These are phyloP conservation scores for Dipteronia sinensis DNA, from an alignment of 345 rosid genomes.

Conservation along the genomic window DNA sequence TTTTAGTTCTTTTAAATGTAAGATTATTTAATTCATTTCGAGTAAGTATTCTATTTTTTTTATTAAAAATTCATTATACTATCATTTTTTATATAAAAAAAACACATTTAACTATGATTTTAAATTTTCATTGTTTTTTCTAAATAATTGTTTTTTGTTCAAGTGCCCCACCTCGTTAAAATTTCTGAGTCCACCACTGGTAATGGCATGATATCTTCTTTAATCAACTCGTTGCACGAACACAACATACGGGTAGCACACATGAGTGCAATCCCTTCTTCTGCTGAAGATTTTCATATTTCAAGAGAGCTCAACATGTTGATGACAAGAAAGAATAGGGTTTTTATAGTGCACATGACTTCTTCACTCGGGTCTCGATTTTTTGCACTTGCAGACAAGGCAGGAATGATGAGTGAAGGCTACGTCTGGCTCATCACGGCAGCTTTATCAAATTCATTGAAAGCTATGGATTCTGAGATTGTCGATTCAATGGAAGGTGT, in stretches of 20 bases:
- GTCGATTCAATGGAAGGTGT: conserved; percentile 30
- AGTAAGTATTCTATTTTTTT: too few species aligned
- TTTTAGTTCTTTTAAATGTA: too few species aligned
- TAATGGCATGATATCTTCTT: conserved; percentile 41
- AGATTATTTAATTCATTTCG: too few species aligned
- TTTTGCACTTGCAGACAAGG: conserved; percentile 42
- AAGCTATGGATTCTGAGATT: neutral
- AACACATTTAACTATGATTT: too few species aligned
- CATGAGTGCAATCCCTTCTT: conserved; percentile 34
- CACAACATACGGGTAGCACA: conserved; percentile 20
- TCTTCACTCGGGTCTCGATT: conserved; percentile 32
- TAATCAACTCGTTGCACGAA: conserved; percentile 41
- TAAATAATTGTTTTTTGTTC: too few species aligned
- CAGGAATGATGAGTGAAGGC: conserved; percentile 62
- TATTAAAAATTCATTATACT: too few species aligned
- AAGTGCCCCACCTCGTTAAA: too few species aligned
- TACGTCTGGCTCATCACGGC: conserved; percentile 56
- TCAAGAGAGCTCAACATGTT: conserved; percentile 37
- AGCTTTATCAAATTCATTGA: conserved; percentile 22
- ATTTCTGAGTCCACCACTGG: too few species aligned
- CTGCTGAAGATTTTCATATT: conserved; percentile 45
- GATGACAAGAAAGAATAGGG: conserved; percentile 58
- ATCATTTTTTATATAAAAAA: too few species aligned
- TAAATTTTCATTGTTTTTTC: too few species aligned
- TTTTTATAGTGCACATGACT: conserved; percentile 55